Evolutionary conservation across 306 rosid species (phyloP).

Genomic region (Styphnolobium japonicum): DNA sequence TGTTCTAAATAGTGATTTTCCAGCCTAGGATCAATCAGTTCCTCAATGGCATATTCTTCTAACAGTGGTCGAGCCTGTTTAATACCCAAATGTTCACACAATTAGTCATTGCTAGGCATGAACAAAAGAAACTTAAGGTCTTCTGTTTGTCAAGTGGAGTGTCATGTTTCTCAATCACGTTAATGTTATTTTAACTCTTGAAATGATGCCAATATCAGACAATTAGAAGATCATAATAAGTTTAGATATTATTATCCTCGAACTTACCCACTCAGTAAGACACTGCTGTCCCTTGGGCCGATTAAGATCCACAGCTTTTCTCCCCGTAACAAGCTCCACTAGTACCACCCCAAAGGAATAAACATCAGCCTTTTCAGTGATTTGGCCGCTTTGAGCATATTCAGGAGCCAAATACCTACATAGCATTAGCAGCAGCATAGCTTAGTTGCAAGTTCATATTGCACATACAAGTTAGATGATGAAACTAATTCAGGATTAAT

Average conservation of each 20-base stretch:
- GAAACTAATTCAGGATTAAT: background rate
- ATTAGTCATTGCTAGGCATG: background rate
- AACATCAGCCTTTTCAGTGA: conserved; percentile 96
- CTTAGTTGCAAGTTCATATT: conserved; percentile 15
- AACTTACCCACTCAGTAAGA: conserved; percentile 93
- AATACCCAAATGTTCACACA: conserved; percentile 9
- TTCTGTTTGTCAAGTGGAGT: background rate
- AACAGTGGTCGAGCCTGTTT: conserved; percentile 86
- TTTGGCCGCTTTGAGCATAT: conserved; percentile 97
- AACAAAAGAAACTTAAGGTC: background rate
- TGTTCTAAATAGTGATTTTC: conserved; percentile 63
- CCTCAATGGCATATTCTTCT: conserved; percentile 78
- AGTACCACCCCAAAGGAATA: conserved; percentile 96
- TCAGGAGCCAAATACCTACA: conserved; percentile 96
- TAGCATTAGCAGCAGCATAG: conserved; percentile 15
- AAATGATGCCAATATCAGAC: background rate
- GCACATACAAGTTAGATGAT: background rate
- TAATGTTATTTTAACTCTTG: background rate
- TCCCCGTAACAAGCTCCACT: conserved; percentile 89
- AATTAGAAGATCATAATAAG: background rate
- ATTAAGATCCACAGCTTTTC: conserved; percentile 95
- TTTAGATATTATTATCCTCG: background rate
- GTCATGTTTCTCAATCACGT: conserved; percentile 16
- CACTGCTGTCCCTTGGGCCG: conserved; percentile 97
- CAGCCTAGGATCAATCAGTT: conserved; percentile 85